These are phyloP conservation scores for Cichorium intybus DNA, from an alignment of 140 eudicot species.

Conservation along the genomic window DNA sequence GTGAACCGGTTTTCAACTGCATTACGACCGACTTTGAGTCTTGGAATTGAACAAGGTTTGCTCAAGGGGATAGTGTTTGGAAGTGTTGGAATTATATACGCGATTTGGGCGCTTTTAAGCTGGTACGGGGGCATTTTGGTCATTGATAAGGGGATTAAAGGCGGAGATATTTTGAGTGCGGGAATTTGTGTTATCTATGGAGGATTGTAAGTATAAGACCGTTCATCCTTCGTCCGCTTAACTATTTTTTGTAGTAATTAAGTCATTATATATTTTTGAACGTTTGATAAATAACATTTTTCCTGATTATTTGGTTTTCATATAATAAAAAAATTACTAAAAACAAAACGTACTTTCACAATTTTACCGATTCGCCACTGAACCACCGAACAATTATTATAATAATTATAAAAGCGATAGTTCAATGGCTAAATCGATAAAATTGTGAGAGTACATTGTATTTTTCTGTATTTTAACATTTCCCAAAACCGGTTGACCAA, in stretches of 20 bases:
- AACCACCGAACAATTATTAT: too few relatives aligned
- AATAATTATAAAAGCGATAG: too few relatives aligned
- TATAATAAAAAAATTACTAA: too few relatives aligned
- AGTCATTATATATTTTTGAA: too few relatives aligned
- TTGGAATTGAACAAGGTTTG: conserved; percentile 44
- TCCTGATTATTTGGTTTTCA: too few relatives aligned
- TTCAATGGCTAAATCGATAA: background rate
- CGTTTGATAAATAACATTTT: too few relatives aligned
- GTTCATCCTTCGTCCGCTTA: too few relatives aligned
- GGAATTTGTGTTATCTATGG: conserved; percentile 40
- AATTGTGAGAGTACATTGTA: background rate
- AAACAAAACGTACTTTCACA: too few relatives aligned
- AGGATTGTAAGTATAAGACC: conserved; percentile 37
- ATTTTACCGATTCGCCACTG: background rate
- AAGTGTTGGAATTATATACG: conserved; percentile 39
- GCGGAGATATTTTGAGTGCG: conserved; percentile 35
- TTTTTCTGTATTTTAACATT: too few relatives aligned
- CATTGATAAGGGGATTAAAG: conserved; percentile 30
- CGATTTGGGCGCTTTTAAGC: conserved; percentile 35
- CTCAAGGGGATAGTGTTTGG: conserved; percentile 44
- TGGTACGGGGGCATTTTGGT: conserved; percentile 44
- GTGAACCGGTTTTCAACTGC: conserved; percentile 34
- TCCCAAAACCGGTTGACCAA: too few relatives aligned
- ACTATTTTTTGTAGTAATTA: too few relatives aligned
- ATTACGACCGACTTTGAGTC: conserved; percentile 21